Conservation (phyloP, 371 early-diverging fungal species). For the Mucor indicus region DNA sequence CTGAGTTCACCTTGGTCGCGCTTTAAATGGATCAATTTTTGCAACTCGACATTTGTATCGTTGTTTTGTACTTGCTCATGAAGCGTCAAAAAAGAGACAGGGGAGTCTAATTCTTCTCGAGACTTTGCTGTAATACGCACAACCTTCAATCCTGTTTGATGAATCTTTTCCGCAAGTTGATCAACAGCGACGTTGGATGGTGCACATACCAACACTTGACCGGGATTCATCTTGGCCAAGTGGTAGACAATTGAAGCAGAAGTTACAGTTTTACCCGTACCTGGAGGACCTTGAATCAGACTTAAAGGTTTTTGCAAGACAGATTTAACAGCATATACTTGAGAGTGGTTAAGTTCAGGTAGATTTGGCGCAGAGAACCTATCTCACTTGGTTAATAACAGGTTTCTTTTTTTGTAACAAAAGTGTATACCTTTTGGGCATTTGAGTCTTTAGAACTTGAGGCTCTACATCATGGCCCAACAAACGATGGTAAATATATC, state of each 20-base stretch:
- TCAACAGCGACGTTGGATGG: conserved; percentile 99
- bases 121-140: conserved; percentile 94
- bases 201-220: conserved; percentile 96
- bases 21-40: conserved; percentile 87
- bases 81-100: conserved; percentile 87
- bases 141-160: conserved; percentile 92
- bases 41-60: conserved; percentile 89
- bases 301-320: conserved; percentile 88
- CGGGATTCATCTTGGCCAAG: conserved; percentile 86
- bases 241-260: conserved; percentile 98
- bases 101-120: conserved; percentile 91
- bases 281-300: conserved; percentile 97
- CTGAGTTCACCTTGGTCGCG: conserved; percentile 89
- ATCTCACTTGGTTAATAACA: neutral
- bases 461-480: conserved; percentile 92
- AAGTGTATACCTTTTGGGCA: conserved; percentile 69
- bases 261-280: conserved; percentile 98
- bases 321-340: conserved; percentile 92
- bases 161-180: conserved; percentile 96
- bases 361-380: conserved; percentile 88
- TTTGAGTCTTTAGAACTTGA: conserved; percentile 65
- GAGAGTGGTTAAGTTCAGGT: conserved; percentile 97
- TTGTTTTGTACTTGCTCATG: conserved; percentile 94
- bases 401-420: neutral
- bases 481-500: conserved; percentile 91